A percentile compares a stretch with the other conserved stretches of the same genome.
Evolutionary conservation across 169 alveolate genomes (phyloP).

Genomic region (Plasmodium ovale): DNA sequence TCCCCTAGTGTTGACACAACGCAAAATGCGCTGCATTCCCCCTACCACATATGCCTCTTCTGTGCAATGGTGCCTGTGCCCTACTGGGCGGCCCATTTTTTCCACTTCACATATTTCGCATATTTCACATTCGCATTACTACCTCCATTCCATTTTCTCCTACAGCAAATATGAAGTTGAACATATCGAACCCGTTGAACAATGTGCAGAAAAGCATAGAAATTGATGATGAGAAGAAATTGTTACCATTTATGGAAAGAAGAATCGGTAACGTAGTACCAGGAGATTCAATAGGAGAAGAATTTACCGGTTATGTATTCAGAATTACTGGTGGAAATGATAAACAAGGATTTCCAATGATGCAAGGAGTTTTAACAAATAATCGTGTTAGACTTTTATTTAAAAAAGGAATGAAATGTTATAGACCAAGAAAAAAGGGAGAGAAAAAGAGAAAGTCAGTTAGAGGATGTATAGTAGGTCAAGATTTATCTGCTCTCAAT

Average conservation of each 20-base stretch:
- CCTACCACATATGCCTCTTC: too few species aligned
- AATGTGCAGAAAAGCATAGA: constrained; percentile 98
- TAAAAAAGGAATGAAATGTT: constrained; percentile 94
- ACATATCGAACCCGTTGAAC: constrained; percentile 96
- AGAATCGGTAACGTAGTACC: constrained; percentile 99
- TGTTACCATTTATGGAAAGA: constrained; percentile 97
- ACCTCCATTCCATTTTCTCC: too few species aligned
- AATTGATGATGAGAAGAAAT: constrained; percentile 98
- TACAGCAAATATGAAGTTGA: constrained; percentile 92
- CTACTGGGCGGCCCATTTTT: too few species aligned
- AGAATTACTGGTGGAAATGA: constrained; percentile 98
- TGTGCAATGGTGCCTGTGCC: too few species aligned
- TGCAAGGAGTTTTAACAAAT: constrained; percentile 97
- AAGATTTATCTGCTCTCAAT: constrained; percentile 97
- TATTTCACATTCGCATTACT: too few species aligned
- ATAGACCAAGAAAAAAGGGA: constrained; percentile 98
- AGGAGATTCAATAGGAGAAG: constrained; percentile 98
- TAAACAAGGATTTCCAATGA: constrained; percentile 99
- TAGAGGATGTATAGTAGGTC: constrained; percentile 99
- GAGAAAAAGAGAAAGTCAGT: constrained; percentile 98
- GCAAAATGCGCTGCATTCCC: too few species aligned
- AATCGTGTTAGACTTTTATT: constrained; percentile 91
- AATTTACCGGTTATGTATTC: constrained; percentile 97
- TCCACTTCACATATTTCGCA: too few species aligned
- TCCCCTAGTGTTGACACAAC: too few species aligned